Base-by-base conservation (phyloP, 2,329 filamentous ascomycete genomes). In the Cladosporium austrohemisphaericum region DNA sequence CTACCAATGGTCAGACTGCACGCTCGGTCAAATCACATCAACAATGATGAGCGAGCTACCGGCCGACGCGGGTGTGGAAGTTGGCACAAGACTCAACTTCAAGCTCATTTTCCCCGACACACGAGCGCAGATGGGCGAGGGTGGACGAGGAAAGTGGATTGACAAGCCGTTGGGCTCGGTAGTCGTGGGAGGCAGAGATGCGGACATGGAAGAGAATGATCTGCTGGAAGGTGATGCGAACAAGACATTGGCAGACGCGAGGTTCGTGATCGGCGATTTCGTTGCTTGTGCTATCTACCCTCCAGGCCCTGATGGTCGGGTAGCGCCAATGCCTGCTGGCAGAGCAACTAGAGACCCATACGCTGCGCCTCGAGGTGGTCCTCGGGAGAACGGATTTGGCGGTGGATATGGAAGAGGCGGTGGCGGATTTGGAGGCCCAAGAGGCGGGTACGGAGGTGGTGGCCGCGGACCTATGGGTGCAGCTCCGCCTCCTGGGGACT, bases 241-340 rank as follows among this genome's bases (percentile, higher is more conserved):
- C 22, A 92, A 85, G 71, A 91, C 87, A 7, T 70, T 97, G 25
- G 76, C 76, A 29, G 88, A 94, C 47, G 83, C 80, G 26, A 80
- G 85, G 18, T 95, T 95, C 61, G 85, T 95, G 9, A 85, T 93
- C 54, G 92, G 92, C 1, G 92, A 97, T 68, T 95, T 86, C 63
- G 77, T 97, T 32, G 85, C 85, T 51, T 92, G 88, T 65, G 87
- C 88, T 4, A 83, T 95, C 52, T 73, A 92, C 49, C 84, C 88
- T 33, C 88, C 88, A 1, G 71, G 86, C 20, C 72, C 80, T 25
- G 85, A 92, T 64, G 90, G 90, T 0, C 80, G 79, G 25, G 83
- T 94, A 31, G 83, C 84, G 35, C 81, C 86, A 29, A 60, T 72
- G 8, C 72, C 78, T n/a, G 73, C 77, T 10, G 72, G 18, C 73